Evolutionary conservation across 345 rosid species (phyloP).

Genomic region (Iberis pinnata): DNA sequence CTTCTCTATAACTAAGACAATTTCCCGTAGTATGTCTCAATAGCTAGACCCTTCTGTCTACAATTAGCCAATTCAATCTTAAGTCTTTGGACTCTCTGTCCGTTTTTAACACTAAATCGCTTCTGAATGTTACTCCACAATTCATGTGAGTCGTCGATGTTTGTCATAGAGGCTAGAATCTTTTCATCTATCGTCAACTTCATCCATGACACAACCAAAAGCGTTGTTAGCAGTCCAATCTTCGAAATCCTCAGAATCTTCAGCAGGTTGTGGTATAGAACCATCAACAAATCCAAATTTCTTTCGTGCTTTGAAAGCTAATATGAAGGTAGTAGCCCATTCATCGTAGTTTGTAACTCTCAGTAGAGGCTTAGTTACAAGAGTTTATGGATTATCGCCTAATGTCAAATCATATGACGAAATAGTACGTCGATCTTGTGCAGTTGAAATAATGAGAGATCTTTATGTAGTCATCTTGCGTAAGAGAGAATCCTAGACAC

Average conservation of each 20-base stretch:
- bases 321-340: not conserved
- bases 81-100: not conserved
- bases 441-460: too few relatives aligned
- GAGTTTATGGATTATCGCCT: not conserved
- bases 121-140: not conserved
- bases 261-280: not conserved
- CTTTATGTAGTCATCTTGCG: too few relatives aligned
- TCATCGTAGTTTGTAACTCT: not conserved
- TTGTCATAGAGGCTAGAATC: not conserved
- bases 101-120: not conserved
- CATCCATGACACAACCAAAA: not conserved
- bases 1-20: not conserved
- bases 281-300: not conserved
- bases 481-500: too few relatives aligned
- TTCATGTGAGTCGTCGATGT: not conserved
- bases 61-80: not conserved
- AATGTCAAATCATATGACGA: not conserved
- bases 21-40: not conserved
- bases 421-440: too few relatives aligned
- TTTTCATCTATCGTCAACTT: not conserved
- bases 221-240: not conserved
- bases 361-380: not conserved
- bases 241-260: not conserved
- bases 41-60: not conserved
- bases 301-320: not conserved